phyloP scores from a whole-genome alignment of 176 grass and related monocot genomes.

The Oryza longistaminata region DNA sequence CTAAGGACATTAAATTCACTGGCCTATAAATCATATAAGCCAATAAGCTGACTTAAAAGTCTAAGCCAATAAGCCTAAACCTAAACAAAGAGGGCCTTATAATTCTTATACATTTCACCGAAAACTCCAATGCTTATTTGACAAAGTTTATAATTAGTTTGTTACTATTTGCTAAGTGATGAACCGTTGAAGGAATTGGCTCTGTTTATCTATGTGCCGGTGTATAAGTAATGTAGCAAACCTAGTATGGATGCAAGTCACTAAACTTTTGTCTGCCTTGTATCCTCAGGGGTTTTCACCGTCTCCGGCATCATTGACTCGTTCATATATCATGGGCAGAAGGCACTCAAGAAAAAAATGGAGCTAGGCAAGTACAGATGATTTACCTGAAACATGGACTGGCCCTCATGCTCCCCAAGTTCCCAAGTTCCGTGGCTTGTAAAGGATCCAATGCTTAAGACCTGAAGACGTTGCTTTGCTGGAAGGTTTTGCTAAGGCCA shows the following conservation, averaged over 20 bases:
- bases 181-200: neutral
- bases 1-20: no score
- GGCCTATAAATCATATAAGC: no score
- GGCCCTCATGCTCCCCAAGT: constrained; percentile 20
- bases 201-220: neutral
- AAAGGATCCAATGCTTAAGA: constrained; percentile 14
- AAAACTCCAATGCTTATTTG: neutral
- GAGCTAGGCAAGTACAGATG: constrained; percentile 92
- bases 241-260: neutral
- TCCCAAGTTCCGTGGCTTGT: constrained; percentile 36
- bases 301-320: constrained; percentile 96
- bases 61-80: no score
- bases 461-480: neutral
- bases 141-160: neutral
- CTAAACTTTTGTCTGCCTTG: neutral
- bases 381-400: constrained; percentile 29
- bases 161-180: neutral
- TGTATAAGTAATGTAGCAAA: neutral
- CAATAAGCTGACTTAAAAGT: no score
- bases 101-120: neutral
- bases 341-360: constrained; percentile 92
- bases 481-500: constrained; percentile 15
- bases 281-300: constrained; percentile 79
- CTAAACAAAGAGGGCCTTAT: no score
- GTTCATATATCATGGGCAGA: constrained; percentile 91